Percentiles rank a stretch among this genome's conserved stretches.
These are phyloP conservation scores for Vaccinium macrocarpon DNA, from an alignment of 148 eudicot genomes.

Conservation along the genomic window DNA sequence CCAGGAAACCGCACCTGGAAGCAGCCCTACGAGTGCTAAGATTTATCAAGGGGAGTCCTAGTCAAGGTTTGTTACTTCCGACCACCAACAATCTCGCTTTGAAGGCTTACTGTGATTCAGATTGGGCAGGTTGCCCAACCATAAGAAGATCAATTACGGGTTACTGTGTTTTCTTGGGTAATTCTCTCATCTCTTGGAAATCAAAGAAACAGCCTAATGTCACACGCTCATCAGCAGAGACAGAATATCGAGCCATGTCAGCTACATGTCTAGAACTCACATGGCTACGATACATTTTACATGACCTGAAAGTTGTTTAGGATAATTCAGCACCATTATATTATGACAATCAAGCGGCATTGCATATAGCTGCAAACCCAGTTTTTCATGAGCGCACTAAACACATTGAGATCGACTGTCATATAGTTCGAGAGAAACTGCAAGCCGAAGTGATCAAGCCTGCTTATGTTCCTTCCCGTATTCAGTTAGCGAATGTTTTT, in stretches of 20 bases:
- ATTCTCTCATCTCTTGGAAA: neutral
- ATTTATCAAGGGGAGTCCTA: neutral
- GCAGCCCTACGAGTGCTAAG: neutral
- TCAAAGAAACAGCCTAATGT: neutral
- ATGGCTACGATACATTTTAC: neutral
- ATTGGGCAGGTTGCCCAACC: neutral
- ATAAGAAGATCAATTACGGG: neutral
- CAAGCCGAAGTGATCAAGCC: neutral
- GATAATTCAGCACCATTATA: neutral
- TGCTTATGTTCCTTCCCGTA: neutral
- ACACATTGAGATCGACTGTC: neutral
- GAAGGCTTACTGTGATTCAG: neutral
- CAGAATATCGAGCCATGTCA: neutral
- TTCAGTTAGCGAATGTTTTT: too few relatives aligned
- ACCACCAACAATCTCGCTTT: neutral
- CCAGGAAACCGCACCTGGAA: neutral
- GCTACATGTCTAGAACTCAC: neutral
- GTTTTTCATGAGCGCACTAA: neutral
- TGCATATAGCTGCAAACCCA: neutral
- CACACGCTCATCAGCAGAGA: neutral
- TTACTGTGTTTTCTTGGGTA: neutral
- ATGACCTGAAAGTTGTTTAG: neutral
- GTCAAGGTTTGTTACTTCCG: neutral
- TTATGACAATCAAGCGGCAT: neutral
- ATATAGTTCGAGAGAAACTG: neutral